These are phyloP conservation scores for Boletus sensibilis DNA, from an alignment of 768 basidiomycete species.

Conservation along the genomic window DNA sequence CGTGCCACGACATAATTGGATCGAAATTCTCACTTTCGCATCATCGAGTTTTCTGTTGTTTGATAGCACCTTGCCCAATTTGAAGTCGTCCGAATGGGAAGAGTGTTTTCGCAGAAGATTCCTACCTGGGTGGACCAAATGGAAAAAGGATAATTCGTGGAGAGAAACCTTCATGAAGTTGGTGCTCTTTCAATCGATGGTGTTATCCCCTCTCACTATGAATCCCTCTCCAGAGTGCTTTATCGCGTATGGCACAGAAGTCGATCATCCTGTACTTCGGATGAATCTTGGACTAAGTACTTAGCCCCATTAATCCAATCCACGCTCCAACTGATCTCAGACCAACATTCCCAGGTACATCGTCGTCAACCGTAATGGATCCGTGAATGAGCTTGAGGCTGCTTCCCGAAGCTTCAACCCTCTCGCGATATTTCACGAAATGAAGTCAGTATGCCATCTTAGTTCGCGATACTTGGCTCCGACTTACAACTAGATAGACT, in stretches of 20 bases:
- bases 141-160: constrained; percentile 65
- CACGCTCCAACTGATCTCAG: not conserved
- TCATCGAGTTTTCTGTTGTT: constrained; percentile 62
- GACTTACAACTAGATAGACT: constrained; percentile 40
- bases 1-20: constrained; percentile 78
- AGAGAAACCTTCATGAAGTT: constrained; percentile 66
- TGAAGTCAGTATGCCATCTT: constrained; percentile 56
- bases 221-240: constrained; percentile 45
- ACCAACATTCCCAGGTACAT: constrained; percentile 52
- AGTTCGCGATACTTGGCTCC: not conserved
- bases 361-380: constrained; percentile 71
- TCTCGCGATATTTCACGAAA: constrained; percentile 63
- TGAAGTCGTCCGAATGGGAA: constrained; percentile 68
- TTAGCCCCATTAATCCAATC: constrained; percentile 22
- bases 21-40: constrained; percentile 69
- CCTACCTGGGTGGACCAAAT: constrained; percentile 72
- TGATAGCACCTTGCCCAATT: constrained; percentile 65
- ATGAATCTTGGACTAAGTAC: constrained; percentile 84
- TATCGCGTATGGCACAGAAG: constrained; percentile 69
- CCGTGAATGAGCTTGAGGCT: constrained; percentile 67
- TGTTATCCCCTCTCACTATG: constrained; percentile 6
- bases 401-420: constrained; percentile 71
- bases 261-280: constrained; percentile 65
- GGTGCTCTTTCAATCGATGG: constrained; percentile 23
- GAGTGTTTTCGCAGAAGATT: constrained; percentile 71